A percentile compares a stretch with the other conserved stretches of the same genome.
Evolutionary conservation across 1,139 yeast genomes (phyloP).

Genomic region (Debaryomyces robertsiae): DNA sequence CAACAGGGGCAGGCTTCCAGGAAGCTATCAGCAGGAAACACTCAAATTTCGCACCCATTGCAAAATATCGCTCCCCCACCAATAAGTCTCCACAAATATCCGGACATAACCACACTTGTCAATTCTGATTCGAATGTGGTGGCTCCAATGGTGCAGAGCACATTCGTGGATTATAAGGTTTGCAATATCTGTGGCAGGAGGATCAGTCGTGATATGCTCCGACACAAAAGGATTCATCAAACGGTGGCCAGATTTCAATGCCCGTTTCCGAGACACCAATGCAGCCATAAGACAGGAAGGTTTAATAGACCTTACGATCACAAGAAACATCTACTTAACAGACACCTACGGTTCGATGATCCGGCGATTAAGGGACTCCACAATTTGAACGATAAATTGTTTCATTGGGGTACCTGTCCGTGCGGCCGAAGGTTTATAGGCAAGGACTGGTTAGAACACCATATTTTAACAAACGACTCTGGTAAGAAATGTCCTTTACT

Average conservation of each 20-base stretch:
- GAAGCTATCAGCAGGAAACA: background rate
- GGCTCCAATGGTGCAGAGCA: conserved; percentile 40
- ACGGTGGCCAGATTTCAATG: conserved; percentile 59
- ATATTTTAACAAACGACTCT: conserved; percentile 43
- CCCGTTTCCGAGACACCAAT: conserved; percentile 55
- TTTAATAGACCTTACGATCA: conserved; percentile 72
- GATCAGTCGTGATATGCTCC: conserved; percentile 62
- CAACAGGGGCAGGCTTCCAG: background rate
- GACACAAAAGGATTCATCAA: conserved; percentile 69
- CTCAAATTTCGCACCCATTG: background rate
- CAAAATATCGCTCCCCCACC: background rate
- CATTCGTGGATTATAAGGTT: conserved; percentile 31
- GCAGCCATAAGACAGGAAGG: conserved; percentile 62
- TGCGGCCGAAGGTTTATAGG: conserved; percentile 58
- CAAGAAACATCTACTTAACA: conserved; percentile 65
- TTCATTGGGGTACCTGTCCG: conserved; percentile 55
- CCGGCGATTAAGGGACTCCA: conserved; percentile 50
- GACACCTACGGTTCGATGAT: conserved; percentile 60
- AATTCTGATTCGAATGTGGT: conserved; percentile 38
- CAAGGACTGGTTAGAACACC: conserved; percentile 58
- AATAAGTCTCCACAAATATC: conserved; percentile 27
- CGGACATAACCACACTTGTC: conserved; percentile 45
- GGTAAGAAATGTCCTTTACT: conserved; percentile 34
- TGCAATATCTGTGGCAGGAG: conserved; percentile 61
- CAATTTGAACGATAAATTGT: conserved; percentile 56